Evolutionary conservation across 2,329 filamentous ascomycete genomes (phyloP).

Genomic region (Huntiella abstrusa): DNA sequence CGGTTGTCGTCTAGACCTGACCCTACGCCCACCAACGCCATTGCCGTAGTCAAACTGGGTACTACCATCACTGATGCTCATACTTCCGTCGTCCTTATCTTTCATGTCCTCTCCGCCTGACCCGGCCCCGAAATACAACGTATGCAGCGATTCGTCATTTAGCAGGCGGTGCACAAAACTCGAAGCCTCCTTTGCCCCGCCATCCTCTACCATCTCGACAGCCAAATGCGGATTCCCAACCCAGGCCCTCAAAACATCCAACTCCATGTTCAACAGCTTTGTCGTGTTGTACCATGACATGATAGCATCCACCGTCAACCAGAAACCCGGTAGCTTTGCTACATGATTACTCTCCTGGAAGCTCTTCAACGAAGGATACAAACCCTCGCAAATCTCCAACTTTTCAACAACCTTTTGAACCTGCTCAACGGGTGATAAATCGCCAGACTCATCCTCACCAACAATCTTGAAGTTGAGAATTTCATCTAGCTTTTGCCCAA

Average conservation of each 20-base stretch:
- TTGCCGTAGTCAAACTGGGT: too few relatives aligned
- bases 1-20: background rate
- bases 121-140: conserved; percentile 27
- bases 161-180: conserved; percentile 88
- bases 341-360: conserved; percentile 58
- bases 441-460: conserved; percentile 65
- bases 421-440: conserved; percentile 73
- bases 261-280: conserved; percentile 84
- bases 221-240: conserved; percentile 92
- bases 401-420: conserved; percentile 77
- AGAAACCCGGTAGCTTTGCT: conserved; percentile 58
- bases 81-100: too few relatives aligned
- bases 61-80: too few relatives aligned
- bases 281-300: conserved; percentile 96
- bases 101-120: background rate
- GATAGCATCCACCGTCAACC: conserved; percentile 70
- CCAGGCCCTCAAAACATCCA: conserved; percentile 84
- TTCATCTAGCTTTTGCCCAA: conserved; percentile 63
- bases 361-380: conserved; percentile 65
- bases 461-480: conserved; percentile 90
- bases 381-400: conserved; percentile 70
- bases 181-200: conserved; percentile 52
- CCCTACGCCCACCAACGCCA: too few relatives aligned
- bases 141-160: conserved; percentile 89
- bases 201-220: conserved; percentile 56